Evolutionary conservation across 768 basidiomycete species (phyloP), one percentile per base, ranked within the genome.

Genomic region (Ramaria sp.): DNA sequence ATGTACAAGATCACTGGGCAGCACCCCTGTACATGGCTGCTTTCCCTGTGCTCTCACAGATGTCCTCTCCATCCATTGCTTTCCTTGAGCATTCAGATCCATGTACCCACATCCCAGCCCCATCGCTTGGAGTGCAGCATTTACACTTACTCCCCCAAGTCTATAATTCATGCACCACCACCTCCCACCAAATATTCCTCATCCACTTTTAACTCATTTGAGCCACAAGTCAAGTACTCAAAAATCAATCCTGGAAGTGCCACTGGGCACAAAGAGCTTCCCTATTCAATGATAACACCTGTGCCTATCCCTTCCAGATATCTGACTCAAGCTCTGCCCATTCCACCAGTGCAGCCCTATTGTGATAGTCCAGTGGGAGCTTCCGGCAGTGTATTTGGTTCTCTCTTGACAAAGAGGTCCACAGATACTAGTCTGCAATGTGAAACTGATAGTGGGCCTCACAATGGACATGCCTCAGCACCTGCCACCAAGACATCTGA

Each of bases 361-460:
- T 30, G 31, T 15, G 11, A 38, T 20, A 24, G 4, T 24, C 31
- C 7, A 13, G 22, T 33, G 9, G 13, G 5, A 10, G 17, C 13
- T 30, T 17, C 30, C 3, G 34, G 51, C 3, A n/a, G 22, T 20
- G n/a, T 31, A 15, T 51, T 34, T 38, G 54, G 30, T 15, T 56
- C 54, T 2, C 20, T 33, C 41, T 56, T 31, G 20, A 37, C 54
- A 9, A 30, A 41, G 33, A 33, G 24, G 17, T 56, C 54, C 30
- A 38, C 54, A 7, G 46, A 56, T 31, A 4, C 54, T 15, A 56
- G 54, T 34, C 54, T 45, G 24, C 43, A 31, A 37, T 47, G 24
- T n/a, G 48, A 45, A 38, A 49, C 54, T 9, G 54, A 56, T 48
- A 42, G 53, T 20, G 42, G 47, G 12, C 54, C 22, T 24, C 51